Evolutionary conservation across 179 eudicot genomes (phyloP).

Genomic region (Camellia oleifera): DNA sequence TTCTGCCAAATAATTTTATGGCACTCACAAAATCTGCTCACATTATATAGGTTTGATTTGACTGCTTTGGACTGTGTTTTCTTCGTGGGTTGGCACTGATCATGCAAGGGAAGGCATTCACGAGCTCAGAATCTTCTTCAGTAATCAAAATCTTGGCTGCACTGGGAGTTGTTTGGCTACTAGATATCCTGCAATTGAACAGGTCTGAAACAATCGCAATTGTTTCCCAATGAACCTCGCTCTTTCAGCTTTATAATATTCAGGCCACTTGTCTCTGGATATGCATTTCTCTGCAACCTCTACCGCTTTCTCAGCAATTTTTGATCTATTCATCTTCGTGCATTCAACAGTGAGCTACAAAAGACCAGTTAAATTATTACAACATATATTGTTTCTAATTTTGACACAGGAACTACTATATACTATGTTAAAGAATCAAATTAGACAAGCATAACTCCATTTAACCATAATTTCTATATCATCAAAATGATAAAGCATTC

Average conservation of each 20-base stretch:
- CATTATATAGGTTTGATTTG: constrained; percentile 43
- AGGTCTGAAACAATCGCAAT: constrained; percentile 53
- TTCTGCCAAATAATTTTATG: not conserved
- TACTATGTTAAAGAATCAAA: not conserved
- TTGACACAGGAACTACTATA: not conserved
- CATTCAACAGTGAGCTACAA: constrained; percentile 62
- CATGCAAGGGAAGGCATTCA: constrained; percentile 50
- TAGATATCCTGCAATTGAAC: constrained; percentile 68
- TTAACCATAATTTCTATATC: not conserved
- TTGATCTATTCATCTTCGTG: constrained; percentile 66
- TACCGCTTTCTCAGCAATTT: constrained; percentile 56
- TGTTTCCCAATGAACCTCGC: constrained; percentile 62
- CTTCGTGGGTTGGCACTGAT: constrained; percentile 42
- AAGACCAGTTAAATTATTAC: not conserved
- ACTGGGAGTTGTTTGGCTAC: constrained; percentile 54
- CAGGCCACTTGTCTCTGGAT: constrained; percentile 61
- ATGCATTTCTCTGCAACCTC: constrained; percentile 52
- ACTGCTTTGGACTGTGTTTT: constrained; percentile 44
- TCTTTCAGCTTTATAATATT: constrained; percentile 59
- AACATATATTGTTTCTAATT: too few relatives aligned
- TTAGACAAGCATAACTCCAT: not conserved
- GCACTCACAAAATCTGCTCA: not conserved
- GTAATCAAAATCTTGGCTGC: constrained; percentile 45
- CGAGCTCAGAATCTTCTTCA: constrained; percentile 59
- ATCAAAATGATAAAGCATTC: not conserved